phyloP scores from a whole-genome alignment of 768 basidiomycete genomes.

The Mycena venus region DNA sequence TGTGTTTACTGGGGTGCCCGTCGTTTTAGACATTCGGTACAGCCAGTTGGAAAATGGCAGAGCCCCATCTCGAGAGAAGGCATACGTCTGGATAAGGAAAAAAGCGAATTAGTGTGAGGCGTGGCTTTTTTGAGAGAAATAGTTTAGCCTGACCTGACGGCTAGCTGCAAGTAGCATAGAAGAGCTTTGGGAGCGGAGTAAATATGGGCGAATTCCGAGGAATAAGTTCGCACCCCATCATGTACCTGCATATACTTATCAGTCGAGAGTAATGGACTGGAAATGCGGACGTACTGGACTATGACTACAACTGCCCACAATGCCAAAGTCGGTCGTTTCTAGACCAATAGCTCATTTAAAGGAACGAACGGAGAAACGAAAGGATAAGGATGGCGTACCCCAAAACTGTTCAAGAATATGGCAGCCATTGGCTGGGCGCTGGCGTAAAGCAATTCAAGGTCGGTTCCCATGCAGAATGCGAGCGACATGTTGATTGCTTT shows the following conservation, averaged over 20 bases:
- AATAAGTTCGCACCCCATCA: conserved; percentile 43
- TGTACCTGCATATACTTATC: conserved; percentile 35
- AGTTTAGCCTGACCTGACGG: conserved; percentile 13
- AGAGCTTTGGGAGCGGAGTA: conserved; percentile 21
- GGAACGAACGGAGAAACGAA: not conserved
- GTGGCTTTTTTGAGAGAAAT: conserved; percentile 43
- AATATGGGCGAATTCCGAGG: not conserved
- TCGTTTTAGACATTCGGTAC: conserved; percentile 54
- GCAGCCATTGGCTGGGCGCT: conserved; percentile 60
- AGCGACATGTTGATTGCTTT: conserved; percentile 75
- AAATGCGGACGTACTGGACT: conserved; percentile 35
- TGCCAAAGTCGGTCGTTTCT: conserved; percentile 47
- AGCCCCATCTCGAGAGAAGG: conserved; percentile 45
- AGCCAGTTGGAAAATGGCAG: conserved; percentile 60
- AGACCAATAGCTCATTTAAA: not conserved
- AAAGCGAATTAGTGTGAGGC: conserved; percentile 33
- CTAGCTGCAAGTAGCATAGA: conserved; percentile 39
- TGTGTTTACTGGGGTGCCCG: conserved; percentile 60
- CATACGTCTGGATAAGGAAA: conserved; percentile 50
- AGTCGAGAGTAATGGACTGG: conserved; percentile 25
- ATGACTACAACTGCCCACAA: conserved; percentile 53
- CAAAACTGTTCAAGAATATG: conserved; percentile 56
- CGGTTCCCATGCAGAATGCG: conserved; percentile 70
- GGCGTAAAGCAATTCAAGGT: conserved; percentile 42
- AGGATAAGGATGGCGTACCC: conserved; percentile 32